Evolutionary conservation across 2,329 filamentous ascomycete genomes (phyloP).

Genomic region (Thelonectria blattea): DNA sequence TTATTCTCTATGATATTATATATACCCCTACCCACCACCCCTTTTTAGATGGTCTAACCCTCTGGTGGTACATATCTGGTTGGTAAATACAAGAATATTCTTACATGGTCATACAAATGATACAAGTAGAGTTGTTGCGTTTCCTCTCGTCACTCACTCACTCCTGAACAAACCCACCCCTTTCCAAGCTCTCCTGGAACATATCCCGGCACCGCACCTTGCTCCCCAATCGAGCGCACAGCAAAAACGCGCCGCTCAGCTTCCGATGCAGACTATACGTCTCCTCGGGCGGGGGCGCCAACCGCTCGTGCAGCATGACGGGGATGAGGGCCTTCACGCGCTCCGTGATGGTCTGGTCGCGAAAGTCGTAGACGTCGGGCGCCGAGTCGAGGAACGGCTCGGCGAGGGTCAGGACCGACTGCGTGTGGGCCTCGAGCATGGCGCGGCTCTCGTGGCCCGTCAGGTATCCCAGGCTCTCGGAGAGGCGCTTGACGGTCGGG

Average conservation of each 20-base stretch:
- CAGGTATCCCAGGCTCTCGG: constrained; percentile 83
- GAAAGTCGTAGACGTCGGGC: constrained; percentile 88
- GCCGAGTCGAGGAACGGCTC: constrained; percentile 84
- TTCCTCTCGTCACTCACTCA: neutral
- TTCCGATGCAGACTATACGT: constrained; percentile 96
- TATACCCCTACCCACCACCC: constrained; percentile 13
- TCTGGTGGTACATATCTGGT: constrained; percentile 12
- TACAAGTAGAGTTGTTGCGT: constrained; percentile 11
- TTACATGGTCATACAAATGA: constrained; percentile 21
- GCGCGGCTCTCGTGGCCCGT: constrained; percentile 84
- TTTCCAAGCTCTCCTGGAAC: constrained; percentile 66
- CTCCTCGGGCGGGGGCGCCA: constrained; percentile 93
- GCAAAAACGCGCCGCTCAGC: constrained; percentile 89
- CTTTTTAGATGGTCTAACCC: constrained; percentile 13
- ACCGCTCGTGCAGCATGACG: constrained; percentile 86
- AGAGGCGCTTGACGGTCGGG: constrained; percentile 67
- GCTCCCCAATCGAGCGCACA: constrained; percentile 87
- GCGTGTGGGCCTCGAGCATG: constrained; percentile 92
- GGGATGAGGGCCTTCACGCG: constrained; percentile 88
- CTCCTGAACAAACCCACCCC: constrained; percentile 41
- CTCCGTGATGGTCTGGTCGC: constrained; percentile 94
- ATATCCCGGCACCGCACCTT: constrained; percentile 80
- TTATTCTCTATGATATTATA: constrained; percentile 19
- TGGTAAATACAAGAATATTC: constrained; percentile 15
- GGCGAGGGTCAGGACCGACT: constrained; percentile 85